Evolutionary conservation across 257 asterid species (phyloP).

Genomic region (Forsythia suspensa): DNA sequence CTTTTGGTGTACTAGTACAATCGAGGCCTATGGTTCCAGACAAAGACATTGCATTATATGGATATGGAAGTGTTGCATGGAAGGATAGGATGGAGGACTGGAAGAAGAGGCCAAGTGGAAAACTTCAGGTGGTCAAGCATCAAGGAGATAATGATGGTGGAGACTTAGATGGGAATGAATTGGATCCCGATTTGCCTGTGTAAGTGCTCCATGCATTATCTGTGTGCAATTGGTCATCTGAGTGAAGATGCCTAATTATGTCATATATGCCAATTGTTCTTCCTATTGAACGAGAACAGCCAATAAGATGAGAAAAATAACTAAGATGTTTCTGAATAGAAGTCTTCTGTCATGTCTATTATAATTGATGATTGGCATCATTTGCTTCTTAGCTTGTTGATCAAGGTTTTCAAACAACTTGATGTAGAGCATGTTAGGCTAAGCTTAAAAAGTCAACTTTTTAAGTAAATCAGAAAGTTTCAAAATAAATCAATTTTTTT

Average conservation of each 20-base stretch:
- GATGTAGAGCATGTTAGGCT: not conserved
- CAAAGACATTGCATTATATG: slow-evolving; percentile 76
- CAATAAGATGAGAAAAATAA: not conserved
- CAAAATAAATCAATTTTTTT: not conserved
- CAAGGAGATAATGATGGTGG: slow-evolving; percentile 42
- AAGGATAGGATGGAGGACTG: slow-evolving; percentile 93
- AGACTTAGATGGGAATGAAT: slow-evolving; percentile 43
- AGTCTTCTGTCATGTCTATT: not conserved
- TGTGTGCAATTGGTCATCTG: not conserved
- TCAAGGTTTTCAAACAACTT: not conserved
- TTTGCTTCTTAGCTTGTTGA: not conserved
- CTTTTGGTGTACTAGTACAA: slow-evolving; percentile 46
- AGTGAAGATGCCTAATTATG: not conserved
- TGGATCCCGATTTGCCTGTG: slow-evolving; percentile 66
- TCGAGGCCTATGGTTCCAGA: slow-evolving; percentile 83
- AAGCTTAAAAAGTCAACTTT: not conserved
- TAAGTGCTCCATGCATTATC: slow-evolving; percentile 32
- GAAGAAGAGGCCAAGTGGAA: slow-evolving; percentile 72
- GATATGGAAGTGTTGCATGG: slow-evolving; percentile 98
- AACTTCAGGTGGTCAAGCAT: slow-evolving; percentile 69
- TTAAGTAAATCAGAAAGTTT: not conserved
- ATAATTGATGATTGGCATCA: not conserved
- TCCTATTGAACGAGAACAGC: not conserved
- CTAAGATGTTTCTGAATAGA: not conserved
- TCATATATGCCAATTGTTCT: not conserved